Evolutionary conservation across 1,284 basidiomycete genomes (phyloP).

Genomic region (Neotropicomus parvogracilis): DNA sequence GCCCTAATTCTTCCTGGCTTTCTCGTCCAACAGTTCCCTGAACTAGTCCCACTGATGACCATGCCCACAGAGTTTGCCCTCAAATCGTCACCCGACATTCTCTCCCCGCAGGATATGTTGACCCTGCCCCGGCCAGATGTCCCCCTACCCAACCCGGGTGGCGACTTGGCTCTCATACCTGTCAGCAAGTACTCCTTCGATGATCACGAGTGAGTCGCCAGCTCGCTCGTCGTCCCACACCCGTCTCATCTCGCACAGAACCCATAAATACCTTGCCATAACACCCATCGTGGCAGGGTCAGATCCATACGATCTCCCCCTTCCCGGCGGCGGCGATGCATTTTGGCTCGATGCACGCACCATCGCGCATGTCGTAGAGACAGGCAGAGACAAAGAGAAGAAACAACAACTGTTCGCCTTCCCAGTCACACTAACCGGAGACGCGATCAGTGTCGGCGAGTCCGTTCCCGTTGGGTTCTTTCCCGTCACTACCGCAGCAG

Average conservation of each 20-base stretch:
- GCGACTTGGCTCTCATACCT: slow-evolving; percentile 65
- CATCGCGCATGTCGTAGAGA: slow-evolving; percentile 62
- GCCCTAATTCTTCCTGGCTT: slow-evolving; percentile 45
- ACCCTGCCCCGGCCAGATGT: slow-evolving; percentile 65
- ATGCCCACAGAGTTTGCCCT: slow-evolving; percentile 48
- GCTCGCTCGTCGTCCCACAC: neutral
- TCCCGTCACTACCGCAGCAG: slow-evolving; percentile 60
- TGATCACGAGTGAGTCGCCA: slow-evolving; percentile 59
- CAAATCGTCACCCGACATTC: slow-evolving; percentile 52
- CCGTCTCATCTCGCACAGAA: slow-evolving; percentile 41
- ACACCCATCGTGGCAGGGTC: slow-evolving; percentile 51
- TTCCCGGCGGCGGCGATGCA: slow-evolving; percentile 62
- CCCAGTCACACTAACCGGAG: slow-evolving; percentile 41
- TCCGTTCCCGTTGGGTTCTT: slow-evolving; percentile 51
- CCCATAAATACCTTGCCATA: slow-evolving; percentile 64
- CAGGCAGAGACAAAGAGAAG: slow-evolving; percentile 42
- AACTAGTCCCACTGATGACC: slow-evolving; percentile 23
- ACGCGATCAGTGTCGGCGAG: slow-evolving; percentile 33
- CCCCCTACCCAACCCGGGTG: slow-evolving; percentile 61
- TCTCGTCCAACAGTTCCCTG: slow-evolving; percentile 49
- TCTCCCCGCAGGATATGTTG: slow-evolving; percentile 73
- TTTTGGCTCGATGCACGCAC: slow-evolving; percentile 74
- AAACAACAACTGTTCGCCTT: slow-evolving; percentile 58
- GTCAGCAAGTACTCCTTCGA: slow-evolving; percentile 68
- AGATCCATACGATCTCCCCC: slow-evolving; percentile 48